Evolutionary conservation across 2,329 filamentous ascomycete genomes (phyloP).

Genomic region (Aureobasidium lini): DNA sequence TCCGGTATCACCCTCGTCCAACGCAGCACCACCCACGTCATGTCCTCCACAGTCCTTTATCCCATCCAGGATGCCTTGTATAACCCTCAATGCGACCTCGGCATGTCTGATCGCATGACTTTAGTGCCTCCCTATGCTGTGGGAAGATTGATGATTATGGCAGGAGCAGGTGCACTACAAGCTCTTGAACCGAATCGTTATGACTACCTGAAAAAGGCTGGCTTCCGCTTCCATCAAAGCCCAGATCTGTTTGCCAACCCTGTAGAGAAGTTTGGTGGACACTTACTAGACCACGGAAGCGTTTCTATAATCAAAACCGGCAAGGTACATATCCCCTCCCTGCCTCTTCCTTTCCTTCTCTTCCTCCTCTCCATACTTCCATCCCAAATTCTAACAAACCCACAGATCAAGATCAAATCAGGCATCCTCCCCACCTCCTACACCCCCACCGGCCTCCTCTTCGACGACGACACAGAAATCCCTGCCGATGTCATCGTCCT

Average conservation of each 20-base stretch:
- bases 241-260: constrained; percentile 25
- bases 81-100: constrained; percentile 15
- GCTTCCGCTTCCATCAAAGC: constrained; percentile 33
- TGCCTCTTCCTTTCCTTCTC: too few species aligned
- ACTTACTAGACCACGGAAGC: constrained; percentile 35
- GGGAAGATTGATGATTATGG: constrained; percentile 14
- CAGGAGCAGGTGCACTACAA: constrained; percentile 19
- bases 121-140: constrained; percentile 8
- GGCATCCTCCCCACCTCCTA: constrained; percentile 20
- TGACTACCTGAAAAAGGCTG: constrained; percentile 24
- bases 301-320: constrained; percentile 28
- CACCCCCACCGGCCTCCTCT: constrained; percentile 33
- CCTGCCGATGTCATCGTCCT: constrained; percentile 42
- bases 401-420: background rate
- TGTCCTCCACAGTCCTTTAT: background rate
- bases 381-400: constrained; percentile 20
- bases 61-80: constrained; percentile 19
- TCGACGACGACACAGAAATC: constrained; percentile 36
- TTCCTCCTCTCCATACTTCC: too few species aligned
- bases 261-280: constrained; percentile 34
- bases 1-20: constrained; percentile 42
- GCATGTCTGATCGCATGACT: constrained; percentile 20
- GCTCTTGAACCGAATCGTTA: constrained; percentile 31
- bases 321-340: constrained; percentile 18
- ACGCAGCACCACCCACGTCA: constrained; percentile 30